Evolutionary conservation across 192 early-diverging fungal species (phyloP), one percentile per base, ranked within the genome.

Genomic region (Spinellus fusiger): DNA sequence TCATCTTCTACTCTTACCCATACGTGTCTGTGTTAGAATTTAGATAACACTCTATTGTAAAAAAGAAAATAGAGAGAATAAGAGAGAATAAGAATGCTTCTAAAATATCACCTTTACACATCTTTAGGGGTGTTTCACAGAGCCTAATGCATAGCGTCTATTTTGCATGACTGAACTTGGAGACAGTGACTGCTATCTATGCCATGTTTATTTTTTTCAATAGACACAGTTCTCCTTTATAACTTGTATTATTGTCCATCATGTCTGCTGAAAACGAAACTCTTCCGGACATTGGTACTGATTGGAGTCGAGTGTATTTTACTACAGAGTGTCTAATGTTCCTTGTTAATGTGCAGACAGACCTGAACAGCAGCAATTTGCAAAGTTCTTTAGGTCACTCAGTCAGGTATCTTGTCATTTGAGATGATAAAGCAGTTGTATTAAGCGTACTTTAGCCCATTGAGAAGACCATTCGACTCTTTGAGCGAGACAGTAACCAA

Each of bases 401-500:
- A n/a, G n/a, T n/a, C n/a, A 74, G 48, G 56, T 71, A 18, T 59
- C 86, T 25, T 79, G 79, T 0, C 73, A 79, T 40, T 81, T 80
- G 31, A 54, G 70, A 22, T 28, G 18, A 54, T 34, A 4, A 18
- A 28, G 1, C 34, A 33, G 7, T 13, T 33, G 57, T 5, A 22
- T 13, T 50, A n/a, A 16, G 2, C 4, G 26, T n/a, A 13, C 49
- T 47, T 53, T 59, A 85, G 83, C 73, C 74, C 67, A 52, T 64
- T 7, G 82, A 76, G 54, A 76, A 77, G 29, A 85, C 83, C 20
- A 76, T 92, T 27, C 73, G 87, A 5, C 61, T 92, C 23, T 92
- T 92, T 48, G 88, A 92, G 58, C 78, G 89, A 40, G 83, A 81
- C 47, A 68, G 73, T 16, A 61, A 61, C n/a, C 66, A 57, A 49